These are phyloP conservation scores for Ehretia macrophylla DNA, from an alignment of 257 asterid species.

Conservation along the genomic window DNA sequence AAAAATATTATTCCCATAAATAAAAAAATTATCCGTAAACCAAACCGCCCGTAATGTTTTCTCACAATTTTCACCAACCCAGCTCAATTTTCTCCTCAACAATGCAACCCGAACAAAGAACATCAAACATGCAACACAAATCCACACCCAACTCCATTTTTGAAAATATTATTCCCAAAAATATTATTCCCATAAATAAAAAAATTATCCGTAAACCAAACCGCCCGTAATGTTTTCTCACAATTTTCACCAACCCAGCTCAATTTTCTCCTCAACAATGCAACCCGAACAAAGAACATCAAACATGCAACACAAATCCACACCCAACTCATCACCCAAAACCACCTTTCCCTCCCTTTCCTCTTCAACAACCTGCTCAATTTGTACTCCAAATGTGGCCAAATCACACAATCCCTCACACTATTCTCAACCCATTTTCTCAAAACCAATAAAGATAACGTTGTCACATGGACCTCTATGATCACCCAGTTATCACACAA, in stretches of 20 bases:
- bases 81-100: slow-evolving; percentile 29
- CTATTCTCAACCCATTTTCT: slow-evolving; percentile 29
- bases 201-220: too few species aligned
- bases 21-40: too few species aligned
- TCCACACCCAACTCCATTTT: slow-evolving; percentile 53
- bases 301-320: slow-evolving; percentile 43
- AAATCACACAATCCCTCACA: slow-evolving; percentile 20
- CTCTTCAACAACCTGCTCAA: slow-evolving; percentile 43
- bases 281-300: slow-evolving; percentile 17
- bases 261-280: slow-evolving; percentile 27
- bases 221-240: background rate
- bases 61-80: slow-evolving; percentile 19
- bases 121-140: slow-evolving; percentile 33
- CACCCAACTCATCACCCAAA: slow-evolving; percentile 37
- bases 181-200: too few species aligned
- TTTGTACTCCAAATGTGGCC: slow-evolving; percentile 41
- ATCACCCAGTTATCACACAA: slow-evolving; percentile 37
- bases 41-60: too few species aligned
- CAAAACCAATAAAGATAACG: slow-evolving; percentile 25
- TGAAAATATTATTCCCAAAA: too few species aligned
- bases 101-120: slow-evolving; percentile 18
- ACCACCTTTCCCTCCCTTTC: slow-evolving; percentile 24
- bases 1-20: too few species aligned
- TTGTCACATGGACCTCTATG: slow-evolving; percentile 44
- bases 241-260: slow-evolving; percentile 23